Percentiles rank a stretch among this genome's conserved stretches.
Evolutionary conservation across 2,329 filamentous ascomycete genomes (phyloP).

Genomic region (Neonectria sp.): DNA sequence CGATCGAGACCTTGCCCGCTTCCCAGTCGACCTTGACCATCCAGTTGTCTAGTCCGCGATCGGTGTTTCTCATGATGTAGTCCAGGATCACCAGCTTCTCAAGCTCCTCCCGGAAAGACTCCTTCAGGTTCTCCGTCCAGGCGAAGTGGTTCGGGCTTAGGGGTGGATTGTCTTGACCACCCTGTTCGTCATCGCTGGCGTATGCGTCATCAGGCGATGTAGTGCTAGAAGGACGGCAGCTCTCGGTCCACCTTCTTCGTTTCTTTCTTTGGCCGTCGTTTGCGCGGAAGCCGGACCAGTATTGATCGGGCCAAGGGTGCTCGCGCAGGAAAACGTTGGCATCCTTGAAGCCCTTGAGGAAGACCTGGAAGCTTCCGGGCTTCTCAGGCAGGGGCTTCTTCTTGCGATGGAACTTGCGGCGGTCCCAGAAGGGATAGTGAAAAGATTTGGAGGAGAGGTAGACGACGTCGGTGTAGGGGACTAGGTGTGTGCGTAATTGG

Average conservation of each 20-base stretch:
- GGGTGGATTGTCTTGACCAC: constrained; percentile 65
- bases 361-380: constrained; percentile 96
- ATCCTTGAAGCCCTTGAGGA: constrained; percentile 96
- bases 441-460: constrained; percentile 96
- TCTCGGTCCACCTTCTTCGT: constrained; percentile 79
- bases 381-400: constrained; percentile 91
- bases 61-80: constrained; percentile 99
- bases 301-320: constrained; percentile 96
- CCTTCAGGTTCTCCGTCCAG: constrained; percentile 91
- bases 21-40: constrained; percentile 98
- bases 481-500: constrained; percentile 90
- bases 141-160: constrained; percentile 73
- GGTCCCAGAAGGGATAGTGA: constrained; percentile 98
- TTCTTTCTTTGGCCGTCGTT: constrained; percentile 77
- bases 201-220: constrained; percentile 73
- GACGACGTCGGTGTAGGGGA: constrained; percentile 97
- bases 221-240: constrained; percentile 76
- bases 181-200: constrained; percentile 72
- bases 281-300: constrained; percentile 78
- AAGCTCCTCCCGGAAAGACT: constrained; percentile 93
- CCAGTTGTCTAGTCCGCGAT: constrained; percentile 97
- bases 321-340: constrained; percentile 96
- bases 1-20: constrained; percentile 85
- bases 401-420: constrained; percentile 88
- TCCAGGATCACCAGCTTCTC: constrained; percentile 98